Evolutionary conservation across 2,329 filamentous ascomycete genomes (phyloP).

Genomic region (Scedosporium dehoogii): DNA sequence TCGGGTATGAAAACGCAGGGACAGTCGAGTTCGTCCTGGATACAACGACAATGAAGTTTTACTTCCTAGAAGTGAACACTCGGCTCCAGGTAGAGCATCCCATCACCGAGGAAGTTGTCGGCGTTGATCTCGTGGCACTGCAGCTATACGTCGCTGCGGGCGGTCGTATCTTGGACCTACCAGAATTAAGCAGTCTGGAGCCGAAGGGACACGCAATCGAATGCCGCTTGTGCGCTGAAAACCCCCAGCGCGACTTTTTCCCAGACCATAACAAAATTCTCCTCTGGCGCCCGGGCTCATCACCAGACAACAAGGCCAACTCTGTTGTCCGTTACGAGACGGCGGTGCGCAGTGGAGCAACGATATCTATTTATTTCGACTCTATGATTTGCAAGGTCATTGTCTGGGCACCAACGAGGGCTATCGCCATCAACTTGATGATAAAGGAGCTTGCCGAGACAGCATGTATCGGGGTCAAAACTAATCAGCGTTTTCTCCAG

Average conservation of each 20-base stretch:
- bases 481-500: constrained; percentile 65
- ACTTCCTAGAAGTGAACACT: constrained; percentile 39
- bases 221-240: constrained; percentile 32
- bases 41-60: constrained; percentile 24
- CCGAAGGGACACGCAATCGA: constrained; percentile 31
- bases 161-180: neutral
- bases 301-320: constrained; percentile 8
- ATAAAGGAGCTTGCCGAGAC: constrained; percentile 20
- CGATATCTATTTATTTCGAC: constrained; percentile 34
- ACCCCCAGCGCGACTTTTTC: constrained; percentile 25
- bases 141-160: neutral
- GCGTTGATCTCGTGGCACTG: neutral
- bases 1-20: constrained; percentile 13
- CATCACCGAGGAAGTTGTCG: neutral
- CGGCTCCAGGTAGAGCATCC: constrained; percentile 31
- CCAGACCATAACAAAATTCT: constrained; percentile 24
- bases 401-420: constrained; percentile 28
- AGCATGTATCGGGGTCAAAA: constrained; percentile 36
- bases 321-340: constrained; percentile 28
- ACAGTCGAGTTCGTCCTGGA: constrained; percentile 37
- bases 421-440: constrained; percentile 25
- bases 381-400: constrained; percentile 36
- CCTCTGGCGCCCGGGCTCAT: constrained; percentile 18
- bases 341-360: constrained; percentile 24
- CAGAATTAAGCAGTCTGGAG: neutral